Percentiles rank a stretch among this genome's conserved stretches.
Conservation (phyloP, 1,284 basidiomycete species). For the Tremellales sp. region DNA sequence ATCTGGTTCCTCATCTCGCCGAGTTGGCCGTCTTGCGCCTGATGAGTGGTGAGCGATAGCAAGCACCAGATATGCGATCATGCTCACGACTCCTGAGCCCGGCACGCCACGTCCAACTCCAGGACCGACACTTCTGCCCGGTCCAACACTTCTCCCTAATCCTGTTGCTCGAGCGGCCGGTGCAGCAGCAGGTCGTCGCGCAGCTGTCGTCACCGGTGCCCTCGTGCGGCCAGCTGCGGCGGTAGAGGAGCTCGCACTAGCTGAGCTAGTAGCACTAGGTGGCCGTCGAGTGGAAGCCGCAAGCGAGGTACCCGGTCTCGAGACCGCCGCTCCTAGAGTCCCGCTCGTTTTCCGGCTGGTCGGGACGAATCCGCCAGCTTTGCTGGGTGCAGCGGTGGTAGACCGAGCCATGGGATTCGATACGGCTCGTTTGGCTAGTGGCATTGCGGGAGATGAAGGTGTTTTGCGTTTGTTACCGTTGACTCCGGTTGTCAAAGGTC, state of each 20-base stretch:
- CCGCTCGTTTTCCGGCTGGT: slow-evolving; percentile 16
- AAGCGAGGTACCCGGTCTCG: slow-evolving; percentile 13
- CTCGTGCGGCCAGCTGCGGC: slow-evolving; percentile 9
- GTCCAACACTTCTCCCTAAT: slow-evolving; percentile 23
- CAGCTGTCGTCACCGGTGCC: slow-evolving; percentile 16
- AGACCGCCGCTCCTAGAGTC: not conserved
- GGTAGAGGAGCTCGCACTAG: slow-evolving; percentile 4
- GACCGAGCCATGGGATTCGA: slow-evolving; percentile 17
- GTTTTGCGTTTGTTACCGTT: slow-evolving; percentile 34
- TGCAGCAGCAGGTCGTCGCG: slow-evolving; percentile 5
- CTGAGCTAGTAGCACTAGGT: slow-evolving; percentile 9
- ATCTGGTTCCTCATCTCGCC: slow-evolving; percentile 39
- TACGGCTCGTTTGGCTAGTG: slow-evolving; percentile 24
- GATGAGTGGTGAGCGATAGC: no score
- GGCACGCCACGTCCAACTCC: slow-evolving; percentile 18
- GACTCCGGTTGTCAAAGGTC: not conserved
- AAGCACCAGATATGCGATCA: not conserved
- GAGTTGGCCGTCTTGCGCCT: slow-evolving; percentile 32
- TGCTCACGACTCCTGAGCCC: slow-evolving; percentile 14
- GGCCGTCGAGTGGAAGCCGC: slow-evolving; percentile 12
- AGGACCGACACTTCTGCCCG: slow-evolving; percentile 26
- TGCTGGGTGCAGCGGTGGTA: slow-evolving; percentile 5
- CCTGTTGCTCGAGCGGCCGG: slow-evolving; percentile 7
- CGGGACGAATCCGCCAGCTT: slow-evolving; percentile 23
- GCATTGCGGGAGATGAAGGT: slow-evolving; percentile 23